phyloP scores from a whole-genome alignment of 2,329 filamentous ascomycete species.

The Cytospora mali region DNA sequence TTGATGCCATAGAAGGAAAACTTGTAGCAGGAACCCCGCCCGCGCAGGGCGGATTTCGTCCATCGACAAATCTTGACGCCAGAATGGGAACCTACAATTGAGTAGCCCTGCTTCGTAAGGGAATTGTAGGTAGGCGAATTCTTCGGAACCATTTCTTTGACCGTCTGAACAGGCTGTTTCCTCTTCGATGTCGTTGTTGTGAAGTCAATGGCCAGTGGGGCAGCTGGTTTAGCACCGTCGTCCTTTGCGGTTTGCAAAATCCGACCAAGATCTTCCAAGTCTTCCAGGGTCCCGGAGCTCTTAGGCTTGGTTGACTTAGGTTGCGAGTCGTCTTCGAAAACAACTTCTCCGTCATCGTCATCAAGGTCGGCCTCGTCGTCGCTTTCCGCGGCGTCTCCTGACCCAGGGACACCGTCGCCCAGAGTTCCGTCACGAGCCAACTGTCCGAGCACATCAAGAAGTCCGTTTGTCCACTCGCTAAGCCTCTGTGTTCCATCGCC shows the following conservation, averaged over 20 bases:
- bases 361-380: conserved; percentile 72
- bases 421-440: conserved; percentile 62
- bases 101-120: conserved; percentile 94
- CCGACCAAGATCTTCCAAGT: conserved; percentile 81
- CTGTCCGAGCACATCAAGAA: conserved; percentile 69
- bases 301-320: conserved; percentile 46
- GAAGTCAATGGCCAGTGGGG: conserved; percentile 80
- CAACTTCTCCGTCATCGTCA: conserved; percentile 56
- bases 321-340: conserved; percentile 52
- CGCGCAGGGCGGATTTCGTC: conserved; percentile 95
- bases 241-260: conserved; percentile 56
- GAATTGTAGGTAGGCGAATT: conserved; percentile 85
- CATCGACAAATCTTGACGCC: conserved; percentile 98
- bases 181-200: conserved; percentile 55
- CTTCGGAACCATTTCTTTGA: conserved; percentile 94
- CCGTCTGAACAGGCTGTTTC: conserved; percentile 48
- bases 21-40: conserved; percentile 95
- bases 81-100: conserved; percentile 91
- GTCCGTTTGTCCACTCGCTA: conserved; percentile 75
- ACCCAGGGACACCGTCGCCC: conserved; percentile 71
- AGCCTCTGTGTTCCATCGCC: conserved; percentile 68
- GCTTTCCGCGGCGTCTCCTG: conserved; percentile 82
- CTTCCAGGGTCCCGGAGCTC: conserved; percentile 60
- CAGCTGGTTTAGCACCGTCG: conserved; percentile 38
- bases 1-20: conserved; percentile 96